phyloP scores from a whole-genome alignment of 2,329 filamentous ascomycete genomes.

The Fusarium verrucosum region DNA sequence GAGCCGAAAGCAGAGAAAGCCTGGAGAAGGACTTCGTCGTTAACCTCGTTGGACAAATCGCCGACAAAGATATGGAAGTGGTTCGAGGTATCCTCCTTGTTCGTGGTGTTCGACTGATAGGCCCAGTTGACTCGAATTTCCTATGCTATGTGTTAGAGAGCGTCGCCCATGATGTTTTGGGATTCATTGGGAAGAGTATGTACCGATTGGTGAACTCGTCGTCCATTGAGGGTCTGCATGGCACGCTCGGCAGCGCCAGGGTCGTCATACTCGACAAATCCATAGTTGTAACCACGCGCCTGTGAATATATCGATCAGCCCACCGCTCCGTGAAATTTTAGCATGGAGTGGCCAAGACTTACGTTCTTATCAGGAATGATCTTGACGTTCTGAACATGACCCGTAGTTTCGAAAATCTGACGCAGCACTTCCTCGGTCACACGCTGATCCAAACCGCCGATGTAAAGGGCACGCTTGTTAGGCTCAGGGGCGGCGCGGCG shows the following conservation, averaged over 20 bases:
- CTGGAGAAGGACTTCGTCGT: slow-evolving; percentile 91
- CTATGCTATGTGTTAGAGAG: slow-evolving; percentile 57
- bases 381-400: slow-evolving; percentile 98
- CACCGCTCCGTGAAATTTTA: slow-evolving; percentile 1
- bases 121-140: slow-evolving; percentile 99
- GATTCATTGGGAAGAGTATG: neutral
- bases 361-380: slow-evolving; percentile 99
- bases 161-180: slow-evolving; percentile 6
- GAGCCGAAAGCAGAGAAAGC: slow-evolving; percentile 96
- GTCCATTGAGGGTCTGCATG: slow-evolving; percentile 96
- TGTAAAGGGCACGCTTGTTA: slow-evolving; percentile 97
- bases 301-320: slow-evolving; percentile 53
- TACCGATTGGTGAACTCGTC: slow-evolving; percentile 94
- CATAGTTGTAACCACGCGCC: slow-evolving; percentile 98
- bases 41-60: slow-evolving; percentile 97
- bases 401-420: slow-evolving; percentile 98
- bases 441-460: slow-evolving; percentile 91
- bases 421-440: slow-evolving; percentile 96
- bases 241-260: slow-evolving; percentile 95
- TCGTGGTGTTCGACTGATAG: slow-evolving; percentile 93
- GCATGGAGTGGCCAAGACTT: slow-evolving; percentile 55
- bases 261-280: slow-evolving; percentile 98
- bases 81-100: slow-evolving; percentile 96
- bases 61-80: slow-evolving; percentile 99
- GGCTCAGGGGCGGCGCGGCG: slow-evolving; percentile 95